Evolutionary conservation across 352 stramenopile genomes (phyloP).

Genomic region (Phytophthora pluvialis): DNA sequence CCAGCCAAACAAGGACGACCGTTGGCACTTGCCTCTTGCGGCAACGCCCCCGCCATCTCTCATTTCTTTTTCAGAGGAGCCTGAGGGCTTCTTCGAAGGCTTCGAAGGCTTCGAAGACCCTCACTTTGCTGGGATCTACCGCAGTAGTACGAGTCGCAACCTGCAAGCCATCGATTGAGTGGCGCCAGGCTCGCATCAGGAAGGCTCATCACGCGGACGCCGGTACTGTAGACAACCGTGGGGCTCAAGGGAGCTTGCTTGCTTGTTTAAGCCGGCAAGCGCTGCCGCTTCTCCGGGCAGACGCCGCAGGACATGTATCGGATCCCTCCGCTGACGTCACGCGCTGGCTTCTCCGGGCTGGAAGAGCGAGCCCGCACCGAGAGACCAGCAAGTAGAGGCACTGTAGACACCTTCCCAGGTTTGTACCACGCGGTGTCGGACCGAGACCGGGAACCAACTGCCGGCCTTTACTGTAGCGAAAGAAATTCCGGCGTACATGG

Average conservation of each 20-base stretch:
- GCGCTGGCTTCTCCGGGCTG: constrained; percentile 19
- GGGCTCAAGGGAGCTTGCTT: too few relatives aligned
- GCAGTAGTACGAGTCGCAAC: constrained; percentile 9
- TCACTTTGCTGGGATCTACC: neutral
- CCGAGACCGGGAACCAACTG: constrained; percentile 4
- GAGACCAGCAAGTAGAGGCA: constrained; percentile 3
- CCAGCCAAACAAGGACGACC: neutral
- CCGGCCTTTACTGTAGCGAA: constrained; percentile 21
- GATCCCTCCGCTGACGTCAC: constrained; percentile 30
- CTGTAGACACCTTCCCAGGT: constrained; percentile 1
- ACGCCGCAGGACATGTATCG: neutral
- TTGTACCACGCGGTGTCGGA: constrained; percentile 12
- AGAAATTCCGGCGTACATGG: constrained; percentile 8
- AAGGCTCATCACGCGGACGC: constrained; percentile 7
- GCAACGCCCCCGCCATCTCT: neutral
- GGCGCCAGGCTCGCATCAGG: constrained; percentile 16
- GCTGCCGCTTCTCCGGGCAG: constrained; percentile 31
- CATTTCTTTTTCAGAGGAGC: constrained; percentile 12
- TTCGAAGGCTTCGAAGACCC: neutral
- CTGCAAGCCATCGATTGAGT: constrained; percentile 13
- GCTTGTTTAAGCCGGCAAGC: neutral
- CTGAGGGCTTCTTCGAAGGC: neutral
- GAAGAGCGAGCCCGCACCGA: constrained; percentile 7
- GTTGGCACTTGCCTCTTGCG: neutral
- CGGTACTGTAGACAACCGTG: constrained; percentile 5